Conservation (phyloP, 2,329 filamentous ascomycete genomes). For the Curvularia sp. region DNA sequence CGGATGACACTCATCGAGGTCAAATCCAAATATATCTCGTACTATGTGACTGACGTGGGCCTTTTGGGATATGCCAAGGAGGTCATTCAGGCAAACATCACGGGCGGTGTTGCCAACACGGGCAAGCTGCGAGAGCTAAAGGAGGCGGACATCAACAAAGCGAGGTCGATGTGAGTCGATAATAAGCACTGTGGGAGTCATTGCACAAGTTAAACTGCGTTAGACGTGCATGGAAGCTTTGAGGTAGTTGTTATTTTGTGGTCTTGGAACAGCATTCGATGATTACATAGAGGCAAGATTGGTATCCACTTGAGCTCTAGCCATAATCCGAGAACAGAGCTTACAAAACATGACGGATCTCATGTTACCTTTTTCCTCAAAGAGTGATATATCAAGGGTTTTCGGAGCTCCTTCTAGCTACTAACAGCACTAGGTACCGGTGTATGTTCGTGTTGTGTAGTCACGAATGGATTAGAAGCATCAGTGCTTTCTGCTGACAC, state of each 20-base stretch:
- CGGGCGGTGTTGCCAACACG: conserved; percentile 51
- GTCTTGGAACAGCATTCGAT: background rate
- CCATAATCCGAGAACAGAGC: too few relatives aligned
- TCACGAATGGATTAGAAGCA: background rate
- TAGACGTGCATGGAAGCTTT: conserved; percentile 11
- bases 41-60: conserved; percentile 49
- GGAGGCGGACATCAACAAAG: conserved; percentile 56
- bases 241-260: background rate
- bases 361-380: background rate
- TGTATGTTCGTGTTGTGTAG: background rate
- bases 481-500: background rate
- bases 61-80: conserved; percentile 51
- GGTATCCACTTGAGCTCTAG: background rate
- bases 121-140: conserved; percentile 57
- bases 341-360: background rate
- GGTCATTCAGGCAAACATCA: conserved; percentile 48
- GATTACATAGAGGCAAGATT: background rate
- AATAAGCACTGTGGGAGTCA: background rate
- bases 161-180: conserved; percentile 28
- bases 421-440: background rate
- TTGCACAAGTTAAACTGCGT: conserved; percentile 1
- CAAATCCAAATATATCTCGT: conserved; percentile 50
- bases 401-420: background rate
- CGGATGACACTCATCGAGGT: conserved; percentile 54
- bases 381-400: background rate